These are phyloP conservation scores for Geotrichum phurueaensis DNA, from an alignment of 1,139 yeast species.

Conservation along the genomic window DNA sequence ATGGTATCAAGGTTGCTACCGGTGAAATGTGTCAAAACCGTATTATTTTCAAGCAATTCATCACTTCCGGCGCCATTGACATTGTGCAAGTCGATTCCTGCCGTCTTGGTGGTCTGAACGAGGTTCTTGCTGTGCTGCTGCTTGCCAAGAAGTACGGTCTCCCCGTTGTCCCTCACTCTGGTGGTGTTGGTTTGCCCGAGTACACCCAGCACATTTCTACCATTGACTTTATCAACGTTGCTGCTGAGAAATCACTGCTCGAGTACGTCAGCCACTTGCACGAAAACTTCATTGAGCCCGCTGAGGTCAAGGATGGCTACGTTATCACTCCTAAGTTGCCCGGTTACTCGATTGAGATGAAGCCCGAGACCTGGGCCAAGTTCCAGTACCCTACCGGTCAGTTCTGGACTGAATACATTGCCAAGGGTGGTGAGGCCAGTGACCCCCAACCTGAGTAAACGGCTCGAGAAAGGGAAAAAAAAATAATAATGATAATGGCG, in stretches of 20 bases:
- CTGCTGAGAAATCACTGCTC: constrained; percentile 34
- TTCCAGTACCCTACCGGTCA: constrained; percentile 36
- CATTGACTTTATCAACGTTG: constrained; percentile 37
- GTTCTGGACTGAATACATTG: constrained; percentile 30
- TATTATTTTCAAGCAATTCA: constrained; percentile 38
- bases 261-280: constrained; percentile 36
- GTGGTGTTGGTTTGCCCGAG: constrained; percentile 41
- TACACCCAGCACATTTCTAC: constrained; percentile 39
- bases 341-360: constrained; percentile 38
- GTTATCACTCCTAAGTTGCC: constrained; percentile 38
- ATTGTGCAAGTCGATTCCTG: constrained; percentile 39
- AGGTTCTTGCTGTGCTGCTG: constrained; percentile 38
- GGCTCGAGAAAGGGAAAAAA: neutral
- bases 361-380: constrained; percentile 33
- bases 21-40: constrained; percentile 42
- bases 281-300: constrained; percentile 35
- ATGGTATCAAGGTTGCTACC: constrained; percentile 40
- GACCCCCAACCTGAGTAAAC: neutral
- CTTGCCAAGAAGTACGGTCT: constrained; percentile 38
- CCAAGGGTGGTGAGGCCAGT: neutral
- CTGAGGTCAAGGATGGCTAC: constrained; percentile 35
- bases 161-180: constrained; percentile 41
- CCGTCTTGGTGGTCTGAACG: constrained; percentile 40
- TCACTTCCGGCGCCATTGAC: constrained; percentile 38
- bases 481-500: too few relatives aligned